phyloP scores from a whole-genome alignment of 1,284 basidiomycete genomes.

The Pholiota adiposa region DNA sequence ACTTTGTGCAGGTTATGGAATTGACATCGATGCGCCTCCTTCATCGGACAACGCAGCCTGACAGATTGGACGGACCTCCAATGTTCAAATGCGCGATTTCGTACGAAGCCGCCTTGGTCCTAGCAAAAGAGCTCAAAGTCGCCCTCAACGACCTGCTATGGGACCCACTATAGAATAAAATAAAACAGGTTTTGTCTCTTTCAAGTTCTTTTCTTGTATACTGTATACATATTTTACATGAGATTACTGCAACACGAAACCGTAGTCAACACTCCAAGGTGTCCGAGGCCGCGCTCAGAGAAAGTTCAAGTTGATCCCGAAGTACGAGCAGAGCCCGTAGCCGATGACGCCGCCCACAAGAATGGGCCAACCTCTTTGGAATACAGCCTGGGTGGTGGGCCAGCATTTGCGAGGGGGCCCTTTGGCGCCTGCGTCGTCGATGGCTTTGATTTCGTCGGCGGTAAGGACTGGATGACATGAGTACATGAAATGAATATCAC shows the following conservation, averaged over 20 bases:
- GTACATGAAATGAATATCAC: background rate
- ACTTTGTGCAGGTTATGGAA: constrained; percentile 61
- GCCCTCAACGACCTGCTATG: constrained; percentile 75
- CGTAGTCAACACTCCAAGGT: background rate
- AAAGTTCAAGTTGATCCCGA: constrained; percentile 24
- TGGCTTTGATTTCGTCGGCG: constrained; percentile 48
- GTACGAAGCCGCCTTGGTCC: constrained; percentile 60
- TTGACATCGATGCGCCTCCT: constrained; percentile 72
- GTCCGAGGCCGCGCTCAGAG: constrained; percentile 8
- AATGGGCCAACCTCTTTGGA: constrained; percentile 20
- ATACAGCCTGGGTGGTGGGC: background rate
- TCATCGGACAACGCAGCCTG: constrained; percentile 65
- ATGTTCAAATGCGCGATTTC: constrained; percentile 79
- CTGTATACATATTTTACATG: background rate
- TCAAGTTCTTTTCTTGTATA: background rate
- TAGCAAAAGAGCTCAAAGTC: constrained; percentile 70
- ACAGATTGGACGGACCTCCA: constrained; percentile 70
- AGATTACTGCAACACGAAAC: background rate
- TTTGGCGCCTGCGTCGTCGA: constrained; percentile 52
- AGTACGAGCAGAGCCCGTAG: constrained; percentile 23
- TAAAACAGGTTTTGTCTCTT: background rate
- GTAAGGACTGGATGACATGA: constrained; percentile 34
- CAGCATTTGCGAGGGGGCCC: background rate
- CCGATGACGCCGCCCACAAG: constrained; percentile 23
- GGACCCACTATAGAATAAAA: constrained; percentile 46